Conservation (phyloP, 495 filamentous ascomycete species). For the Daldinia concentrica region DNA sequence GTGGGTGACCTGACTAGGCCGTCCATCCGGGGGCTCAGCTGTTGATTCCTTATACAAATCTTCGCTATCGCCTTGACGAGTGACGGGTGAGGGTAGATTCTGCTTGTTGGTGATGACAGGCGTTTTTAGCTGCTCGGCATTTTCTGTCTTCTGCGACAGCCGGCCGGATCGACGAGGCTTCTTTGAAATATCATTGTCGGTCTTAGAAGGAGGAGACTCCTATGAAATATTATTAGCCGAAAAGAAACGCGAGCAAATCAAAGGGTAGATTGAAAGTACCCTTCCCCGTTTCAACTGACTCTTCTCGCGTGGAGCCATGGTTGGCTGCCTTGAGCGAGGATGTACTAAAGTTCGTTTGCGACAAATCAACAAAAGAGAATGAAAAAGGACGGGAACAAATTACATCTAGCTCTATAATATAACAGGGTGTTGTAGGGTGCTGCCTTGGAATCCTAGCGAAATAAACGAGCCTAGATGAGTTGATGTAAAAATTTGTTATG, state of each 20-base stretch:
- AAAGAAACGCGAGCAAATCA: conserved; percentile 42
- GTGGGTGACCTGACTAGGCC: conserved; percentile 65
- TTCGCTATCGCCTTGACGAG: conserved; percentile 69
- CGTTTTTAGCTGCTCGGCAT: conserved; percentile 60
- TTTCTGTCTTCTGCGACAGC: conserved; percentile 58
- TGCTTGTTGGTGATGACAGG: conserved; percentile 68
- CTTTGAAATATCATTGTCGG: conserved; percentile 63
- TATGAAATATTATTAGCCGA: conserved; percentile 43
- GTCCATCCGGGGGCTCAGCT: conserved; percentile 72
- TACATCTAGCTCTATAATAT: conserved; percentile 9
- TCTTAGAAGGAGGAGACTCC: conserved; percentile 57
- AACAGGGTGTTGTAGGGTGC: background rate
- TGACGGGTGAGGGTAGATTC: conserved; percentile 85
- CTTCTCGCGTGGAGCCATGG: conserved; percentile 66
- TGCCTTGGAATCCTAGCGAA: background rate
- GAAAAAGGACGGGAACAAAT: background rate
- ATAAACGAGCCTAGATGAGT: background rate
- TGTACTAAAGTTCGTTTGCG: conserved; percentile 6
- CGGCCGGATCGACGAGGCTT: conserved; percentile 73
- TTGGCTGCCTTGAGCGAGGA: conserved; percentile 30
- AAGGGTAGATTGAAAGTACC: conserved; percentile 46
- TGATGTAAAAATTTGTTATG: background rate
- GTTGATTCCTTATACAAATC: conserved; percentile 75
- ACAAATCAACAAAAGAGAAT: background rate
- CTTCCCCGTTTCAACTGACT: conserved; percentile 64